phyloP scores from a whole-genome alignment of 2,329 filamentous ascomycete species.

The Balansia obtecta region DNA sequence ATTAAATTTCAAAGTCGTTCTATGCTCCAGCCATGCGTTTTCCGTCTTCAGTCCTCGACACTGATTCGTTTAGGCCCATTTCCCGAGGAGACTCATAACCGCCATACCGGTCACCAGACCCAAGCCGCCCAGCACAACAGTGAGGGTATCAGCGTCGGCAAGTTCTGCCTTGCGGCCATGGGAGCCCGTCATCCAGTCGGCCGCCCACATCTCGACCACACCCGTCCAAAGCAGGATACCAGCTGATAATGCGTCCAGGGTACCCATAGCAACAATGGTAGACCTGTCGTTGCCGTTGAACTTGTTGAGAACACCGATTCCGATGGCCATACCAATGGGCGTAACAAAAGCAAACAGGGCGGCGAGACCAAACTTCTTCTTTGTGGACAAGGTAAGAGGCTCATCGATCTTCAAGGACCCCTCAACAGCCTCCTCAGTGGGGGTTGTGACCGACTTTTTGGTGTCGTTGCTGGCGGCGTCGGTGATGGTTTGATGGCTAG shows the following conservation, averaged over 20 bases:
- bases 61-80: constrained; percentile 47
- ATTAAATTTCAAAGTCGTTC: background rate
- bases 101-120: constrained; percentile 49
- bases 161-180: constrained; percentile 34
- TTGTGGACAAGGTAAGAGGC: constrained; percentile 20
- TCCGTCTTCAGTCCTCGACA: background rate
- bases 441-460: constrained; percentile 14
- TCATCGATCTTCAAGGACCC: constrained; percentile 8
- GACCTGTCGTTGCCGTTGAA: constrained; percentile 63
- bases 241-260: constrained; percentile 59
- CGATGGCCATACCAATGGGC: constrained; percentile 69
- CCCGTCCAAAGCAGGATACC: constrained; percentile 73
- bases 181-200: constrained; percentile 52
- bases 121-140: constrained; percentile 36
- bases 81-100: constrained; percentile 61
- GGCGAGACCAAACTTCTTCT: constrained; percentile 49
- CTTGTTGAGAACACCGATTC: constrained; percentile 53
- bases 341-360: constrained; percentile 57
- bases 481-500: constrained; percentile 7
- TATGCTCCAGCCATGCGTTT: background rate
- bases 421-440: constrained; percentile 11
- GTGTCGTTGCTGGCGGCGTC: constrained; percentile 9
- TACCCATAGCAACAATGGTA: constrained; percentile 60
- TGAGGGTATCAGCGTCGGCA: constrained; percentile 33
- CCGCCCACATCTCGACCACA: constrained; percentile 67